phyloP scores from a whole-genome alignment of 148 eudicot genomes.

The Oxyria digyna region DNA sequence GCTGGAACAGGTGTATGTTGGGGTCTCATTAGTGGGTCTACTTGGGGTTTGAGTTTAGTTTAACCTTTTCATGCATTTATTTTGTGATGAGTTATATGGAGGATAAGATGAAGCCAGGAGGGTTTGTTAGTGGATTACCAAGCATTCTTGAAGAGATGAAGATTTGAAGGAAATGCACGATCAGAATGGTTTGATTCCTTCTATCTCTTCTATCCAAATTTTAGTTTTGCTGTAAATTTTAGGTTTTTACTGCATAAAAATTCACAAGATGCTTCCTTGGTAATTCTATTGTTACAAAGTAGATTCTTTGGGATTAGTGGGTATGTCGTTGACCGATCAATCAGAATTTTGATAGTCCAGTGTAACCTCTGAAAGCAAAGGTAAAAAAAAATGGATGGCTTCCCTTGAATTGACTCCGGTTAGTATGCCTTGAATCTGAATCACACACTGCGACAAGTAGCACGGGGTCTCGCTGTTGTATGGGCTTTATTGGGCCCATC shows the following conservation, averaged over 20 bases:
- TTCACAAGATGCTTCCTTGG: neutral
- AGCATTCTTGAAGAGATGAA: slow-evolving; percentile 75
- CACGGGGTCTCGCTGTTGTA: too few relatives aligned
- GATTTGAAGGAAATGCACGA: slow-evolving; percentile 79
- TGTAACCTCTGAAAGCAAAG: too few relatives aligned
- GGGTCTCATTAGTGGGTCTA: slow-evolving; percentile 1
- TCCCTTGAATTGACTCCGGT: too few relatives aligned
- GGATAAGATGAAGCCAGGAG: slow-evolving; percentile 22
- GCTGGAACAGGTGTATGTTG: neutral
- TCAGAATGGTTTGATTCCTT: slow-evolving; percentile 56
- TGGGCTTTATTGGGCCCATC: too few relatives aligned
- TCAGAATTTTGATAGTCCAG: too few relatives aligned
- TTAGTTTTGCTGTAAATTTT: neutral
- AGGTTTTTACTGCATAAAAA: neutral
- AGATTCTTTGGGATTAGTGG: too few relatives aligned
- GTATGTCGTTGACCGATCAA: too few relatives aligned
- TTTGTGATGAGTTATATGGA: slow-evolving; percentile 30
- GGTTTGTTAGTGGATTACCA: slow-evolving; percentile 18
- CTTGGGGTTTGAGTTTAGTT: neutral
- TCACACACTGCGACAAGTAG: too few relatives aligned
- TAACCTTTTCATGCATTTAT: neutral
- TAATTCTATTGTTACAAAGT: neutral
- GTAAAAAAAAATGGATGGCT: too few relatives aligned
- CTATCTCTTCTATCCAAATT: neutral
- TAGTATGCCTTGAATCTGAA: too few relatives aligned